Evolutionary conservation across 83 land plant genomes (phyloP), one percentile per base, ranked within the genome.

Genomic region (Larix sibirica): DNA sequence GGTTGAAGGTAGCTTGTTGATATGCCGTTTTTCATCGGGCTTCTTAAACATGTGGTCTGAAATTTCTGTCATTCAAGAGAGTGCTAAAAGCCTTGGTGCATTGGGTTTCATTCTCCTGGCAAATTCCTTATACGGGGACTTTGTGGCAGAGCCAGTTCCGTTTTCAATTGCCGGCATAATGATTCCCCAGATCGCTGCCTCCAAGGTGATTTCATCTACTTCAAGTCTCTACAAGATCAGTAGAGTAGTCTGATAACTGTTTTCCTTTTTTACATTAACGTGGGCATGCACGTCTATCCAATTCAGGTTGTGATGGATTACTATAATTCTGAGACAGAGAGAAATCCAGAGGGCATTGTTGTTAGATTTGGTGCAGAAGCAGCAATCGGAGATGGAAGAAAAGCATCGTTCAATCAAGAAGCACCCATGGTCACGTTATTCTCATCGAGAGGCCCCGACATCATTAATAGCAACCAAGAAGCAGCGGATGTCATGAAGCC

Each of bases 371-470:
- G 83, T 23, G 94, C 68, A 14, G 81, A 42, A 81, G 91, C 90
- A 7, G 84, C 86, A 17, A 87, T 91, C 7, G 82, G 82, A 74
- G 90, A 89, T 44, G 96, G 96, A 18, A 84, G 92, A 83, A 54
- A 83, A 2, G 90, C 93, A 63, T 77, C 79, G 13, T 89, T 87
- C 42, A 44, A 6, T 23, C 85, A 70, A 1, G 66, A 63, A 64
- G 87, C 91, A 16, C 93, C 93, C 6, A 79, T 70, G 14, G 95
- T 95, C 14, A 87, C 91, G 36, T 83, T 88, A 69, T 95, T 83
- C 84, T 95, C 98, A 8, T 92, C 98, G 18, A 90, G 98, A 80
- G 98, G 98, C 36, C 96, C 98, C 8, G 94, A 89, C 81, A 69
- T 88, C 16, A 76, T 81, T 26, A 85, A 90, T 80, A 74, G 6